Evolutionary conservation across 768 basidiomycete species (phyloP).

Genomic region (Collybiopsis confluens): DNA sequence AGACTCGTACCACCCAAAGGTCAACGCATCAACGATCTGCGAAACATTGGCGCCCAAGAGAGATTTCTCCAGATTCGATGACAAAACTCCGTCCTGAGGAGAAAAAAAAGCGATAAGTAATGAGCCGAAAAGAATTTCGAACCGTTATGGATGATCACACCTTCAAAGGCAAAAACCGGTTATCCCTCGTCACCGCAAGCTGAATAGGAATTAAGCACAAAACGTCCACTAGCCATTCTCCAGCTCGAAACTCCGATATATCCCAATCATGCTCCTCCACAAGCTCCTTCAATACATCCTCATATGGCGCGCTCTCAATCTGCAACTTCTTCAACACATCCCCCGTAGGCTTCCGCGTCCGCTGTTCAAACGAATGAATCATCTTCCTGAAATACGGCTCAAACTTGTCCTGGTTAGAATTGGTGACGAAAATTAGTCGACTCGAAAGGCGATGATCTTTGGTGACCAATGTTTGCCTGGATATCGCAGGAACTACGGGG

Average conservation of each 20-base stretch:
- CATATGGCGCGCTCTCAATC: constrained; percentile 27
- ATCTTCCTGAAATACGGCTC: constrained; percentile 40
- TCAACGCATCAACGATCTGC: constrained; percentile 50
- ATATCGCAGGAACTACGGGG: constrained; percentile 51
- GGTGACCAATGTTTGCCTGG: constrained; percentile 36
- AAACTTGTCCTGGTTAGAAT: constrained; percentile 30
- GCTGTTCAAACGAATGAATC: constrained; percentile 41
- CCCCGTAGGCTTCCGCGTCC: constrained; percentile 49
- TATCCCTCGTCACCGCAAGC: constrained; percentile 54
- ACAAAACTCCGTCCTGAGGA: constrained; percentile 36
- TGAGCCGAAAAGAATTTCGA: too few species aligned
- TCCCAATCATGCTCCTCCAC: constrained; percentile 17
- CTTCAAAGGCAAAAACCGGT: constrained; percentile 59
- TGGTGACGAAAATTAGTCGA: constrained; percentile 41
- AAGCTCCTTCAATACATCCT: constrained; percentile 19
- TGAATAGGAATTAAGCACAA: constrained; percentile 64
- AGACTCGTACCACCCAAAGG: constrained; percentile 64
- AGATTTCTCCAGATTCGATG: constrained; percentile 43
- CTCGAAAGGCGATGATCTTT: constrained; percentile 27
- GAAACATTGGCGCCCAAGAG: constrained; percentile 57
- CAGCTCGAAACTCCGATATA: constrained; percentile 38
- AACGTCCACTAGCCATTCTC: constrained; percentile 61
- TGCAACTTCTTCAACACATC: constrained; percentile 34
- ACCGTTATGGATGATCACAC: too few species aligned
- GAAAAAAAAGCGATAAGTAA: too few species aligned